Base-by-base conservation (phyloP, 116 monocot genomes). In the Posidonia oceanica region DNA sequence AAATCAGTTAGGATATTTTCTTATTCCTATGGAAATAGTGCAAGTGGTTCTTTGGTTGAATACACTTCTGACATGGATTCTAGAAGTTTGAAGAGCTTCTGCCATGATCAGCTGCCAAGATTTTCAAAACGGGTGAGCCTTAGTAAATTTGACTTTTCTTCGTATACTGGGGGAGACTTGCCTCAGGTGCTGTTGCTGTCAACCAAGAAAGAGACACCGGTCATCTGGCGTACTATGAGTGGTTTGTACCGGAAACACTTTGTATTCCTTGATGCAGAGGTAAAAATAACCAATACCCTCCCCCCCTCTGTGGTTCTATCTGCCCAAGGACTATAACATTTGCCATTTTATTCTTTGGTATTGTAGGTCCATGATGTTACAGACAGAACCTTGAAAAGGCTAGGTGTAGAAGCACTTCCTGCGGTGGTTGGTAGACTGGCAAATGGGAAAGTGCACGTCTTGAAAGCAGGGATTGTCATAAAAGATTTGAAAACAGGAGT, bases 161-260 rank as follows among this genome's bases (percentile, higher is more conserved):
- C 76, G 14, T 74, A 23, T 36, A 67, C 44, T 40, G 72, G 40
- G 23, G 74, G 58, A 52, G 83, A 82, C 8, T 80, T 87, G 68
- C 96, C 96, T 29, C 85, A 91, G 64, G 81, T 96, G 53, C 75
- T 96, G 14, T 78, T 96, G 59, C 87, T 96, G 40, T 88, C 96
- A 44, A 74, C 87, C 41, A 96, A 82, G 80, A 96, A 83, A 75
- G 83, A 88, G 29, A 91, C 95, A 16, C 91, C 96, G 3, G 80
- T 77, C 3, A 85, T 91, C 76, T 96, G 96, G 96, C 87, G 91
- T 67, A 82, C 66, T 68, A 13, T 96, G 21, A 87, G 87, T 82
- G 96, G 91, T 41, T 75, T 91, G 67, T 89, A 82, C 74, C 69
- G 39, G 22, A 91, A 89, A 21, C 77, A 77, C 14, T 75, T 91